Evolutionary conservation across 805 yeast species (phyloP).

Genomic region (Kodamaea laetipori): DNA sequence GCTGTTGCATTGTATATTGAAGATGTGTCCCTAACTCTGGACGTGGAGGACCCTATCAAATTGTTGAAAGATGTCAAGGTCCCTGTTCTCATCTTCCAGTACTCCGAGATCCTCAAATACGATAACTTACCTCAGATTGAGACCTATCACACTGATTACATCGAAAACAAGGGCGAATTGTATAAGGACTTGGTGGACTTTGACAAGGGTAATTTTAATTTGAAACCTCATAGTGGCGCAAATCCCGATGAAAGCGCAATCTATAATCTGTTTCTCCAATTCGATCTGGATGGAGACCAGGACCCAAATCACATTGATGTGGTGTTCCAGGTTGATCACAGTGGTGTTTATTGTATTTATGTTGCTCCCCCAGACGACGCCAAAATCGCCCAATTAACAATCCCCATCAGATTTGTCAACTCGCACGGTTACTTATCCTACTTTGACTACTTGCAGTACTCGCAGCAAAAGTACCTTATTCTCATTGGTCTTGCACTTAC

Average conservation of each 20-base stretch:
- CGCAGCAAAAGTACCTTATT: slow-evolving; percentile 18
- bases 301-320: slow-evolving; percentile 10
- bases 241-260: neutral
- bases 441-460: slow-evolving; percentile 20
- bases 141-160: slow-evolving; percentile 15
- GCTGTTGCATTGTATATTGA: slow-evolving; percentile 15
- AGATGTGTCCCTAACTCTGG: neutral
- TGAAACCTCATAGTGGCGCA: neutral
- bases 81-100: slow-evolving; percentile 29
- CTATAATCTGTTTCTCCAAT: slow-evolving; percentile 8
- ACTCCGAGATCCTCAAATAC: slow-evolving; percentile 25
- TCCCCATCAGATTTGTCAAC: slow-evolving; percentile 24
- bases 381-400: slow-evolving; percentile 9
- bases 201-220: slow-evolving; percentile 18
- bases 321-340: neutral
- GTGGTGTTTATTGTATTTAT: slow-evolving; percentile 36
- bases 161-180: slow-evolving; percentile 11
- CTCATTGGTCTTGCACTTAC: slow-evolving; percentile 20
- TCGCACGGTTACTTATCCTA: slow-evolving; percentile 30
- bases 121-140: slow-evolving; percentile 21
- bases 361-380: slow-evolving; percentile 25
- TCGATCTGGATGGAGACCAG: slow-evolving; percentile 9
- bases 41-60: neutral
- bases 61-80: slow-evolving; percentile 8
- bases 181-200: slow-evolving; percentile 17